Conservation (phyloP, 768 basidiomycete species). For the Pholiota conissans region DNA sequence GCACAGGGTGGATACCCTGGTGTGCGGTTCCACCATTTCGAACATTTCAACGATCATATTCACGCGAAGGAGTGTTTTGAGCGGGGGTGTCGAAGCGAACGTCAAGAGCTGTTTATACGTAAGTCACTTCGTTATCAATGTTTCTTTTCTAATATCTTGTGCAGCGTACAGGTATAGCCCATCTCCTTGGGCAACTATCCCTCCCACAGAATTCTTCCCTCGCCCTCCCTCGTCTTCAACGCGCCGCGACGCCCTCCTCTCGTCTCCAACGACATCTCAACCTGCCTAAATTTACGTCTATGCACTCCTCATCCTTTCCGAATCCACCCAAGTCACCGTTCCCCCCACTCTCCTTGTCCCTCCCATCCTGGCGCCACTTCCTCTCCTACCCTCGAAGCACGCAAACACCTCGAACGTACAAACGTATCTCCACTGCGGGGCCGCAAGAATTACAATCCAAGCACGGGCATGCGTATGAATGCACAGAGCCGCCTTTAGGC, state of each 20-base stretch:
- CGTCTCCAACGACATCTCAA: constrained; percentile 77
- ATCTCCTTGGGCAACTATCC: constrained; percentile 84
- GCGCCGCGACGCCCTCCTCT: constrained; percentile 75
- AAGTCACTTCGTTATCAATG: constrained; percentile 23
- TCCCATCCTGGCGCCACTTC: constrained; percentile 52
- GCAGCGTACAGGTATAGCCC: constrained; percentile 91
- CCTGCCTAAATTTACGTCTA: constrained; percentile 89
- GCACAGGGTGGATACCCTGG: constrained; percentile 73
- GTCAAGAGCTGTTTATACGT: constrained; percentile 86
- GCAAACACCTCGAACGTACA: constrained; percentile 77
- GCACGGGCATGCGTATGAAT: constrained; percentile 90
- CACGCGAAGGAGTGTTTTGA: constrained; percentile 88
- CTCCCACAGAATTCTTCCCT: constrained; percentile 49
- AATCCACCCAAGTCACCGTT: constrained; percentile 65
- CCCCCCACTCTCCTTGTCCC: constrained; percentile 51
- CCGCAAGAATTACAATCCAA: constrained; percentile 95
- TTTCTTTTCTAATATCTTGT: background rate
- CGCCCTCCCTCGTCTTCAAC: constrained; percentile 73
- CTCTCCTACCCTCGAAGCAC: constrained; percentile 58
- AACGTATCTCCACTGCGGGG: constrained; percentile 83
- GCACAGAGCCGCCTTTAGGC: constrained; percentile 79
- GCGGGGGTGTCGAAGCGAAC: constrained; percentile 67
- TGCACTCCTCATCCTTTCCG: constrained; percentile 82
- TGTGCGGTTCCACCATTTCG: constrained; percentile 95
- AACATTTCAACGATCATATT: constrained; percentile 72